Evolutionary conservation across 345 rosid species (phyloP).

Genomic region (Litchi chinensis): DNA sequence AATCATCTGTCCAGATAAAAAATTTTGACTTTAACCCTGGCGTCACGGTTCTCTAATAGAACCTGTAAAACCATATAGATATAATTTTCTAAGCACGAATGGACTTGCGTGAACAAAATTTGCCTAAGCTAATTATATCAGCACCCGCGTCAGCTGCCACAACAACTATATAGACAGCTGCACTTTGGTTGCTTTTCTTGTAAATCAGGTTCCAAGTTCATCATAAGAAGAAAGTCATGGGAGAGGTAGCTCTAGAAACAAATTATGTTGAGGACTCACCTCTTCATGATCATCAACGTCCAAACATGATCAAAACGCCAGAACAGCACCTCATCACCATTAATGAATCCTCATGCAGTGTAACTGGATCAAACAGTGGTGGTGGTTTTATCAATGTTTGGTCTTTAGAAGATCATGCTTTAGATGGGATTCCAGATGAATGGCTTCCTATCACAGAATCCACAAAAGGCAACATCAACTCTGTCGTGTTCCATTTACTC

Average conservation of each 20-base stretch:
- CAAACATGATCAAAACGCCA: background rate
- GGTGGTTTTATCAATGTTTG: background rate
- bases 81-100: too few species aligned
- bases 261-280: background rate
- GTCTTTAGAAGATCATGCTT: background rate
- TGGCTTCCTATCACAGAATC: slow-evolving; percentile 63
- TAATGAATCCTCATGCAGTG: background rate
- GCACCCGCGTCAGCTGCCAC: background rate
- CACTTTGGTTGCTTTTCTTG: too few species aligned
- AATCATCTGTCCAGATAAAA: too few species aligned
- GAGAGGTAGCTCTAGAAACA: slow-evolving; percentile 5
- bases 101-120: too few species aligned
- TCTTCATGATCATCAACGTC: background rate
- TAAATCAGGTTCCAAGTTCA: background rate
- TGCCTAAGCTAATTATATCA: background rate
- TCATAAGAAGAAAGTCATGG: background rate
- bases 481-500: slow-evolving; percentile 35
- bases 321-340: slow-evolving; percentile 10
- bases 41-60: too few species aligned
- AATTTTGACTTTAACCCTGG: too few species aligned
- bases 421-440: slow-evolving; percentile 20
- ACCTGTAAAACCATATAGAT: too few species aligned
- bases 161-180: background rate
- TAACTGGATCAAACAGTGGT: background rate
- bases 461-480: slow-evolving; percentile 32